Conservation (phyloP, 129 eudicot genomes). For the Chrysanthemum lavandulifolium region DNA sequence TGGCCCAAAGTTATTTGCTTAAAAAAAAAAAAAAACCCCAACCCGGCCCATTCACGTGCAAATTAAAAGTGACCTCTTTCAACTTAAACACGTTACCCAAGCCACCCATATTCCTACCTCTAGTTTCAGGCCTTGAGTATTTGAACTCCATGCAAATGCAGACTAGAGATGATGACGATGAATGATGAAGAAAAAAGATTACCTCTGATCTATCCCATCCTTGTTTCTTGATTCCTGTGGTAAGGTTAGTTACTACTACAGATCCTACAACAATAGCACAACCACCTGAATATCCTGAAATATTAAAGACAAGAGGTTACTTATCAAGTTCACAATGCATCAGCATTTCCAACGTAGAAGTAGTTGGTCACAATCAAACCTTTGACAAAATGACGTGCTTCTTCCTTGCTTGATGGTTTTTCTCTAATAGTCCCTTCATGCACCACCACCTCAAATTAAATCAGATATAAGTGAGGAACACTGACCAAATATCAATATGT, state of each 20-base stretch:
- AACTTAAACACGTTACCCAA: too few species aligned
- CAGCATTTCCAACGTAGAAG: conserved; percentile 1
- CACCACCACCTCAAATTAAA: conserved; percentile 91
- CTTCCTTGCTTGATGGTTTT: conserved; percentile 89
- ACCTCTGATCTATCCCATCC: conserved; percentile 95
- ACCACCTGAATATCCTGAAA: conserved; percentile 86
- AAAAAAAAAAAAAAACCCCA: too few species aligned
- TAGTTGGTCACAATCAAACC: conserved; percentile 44
- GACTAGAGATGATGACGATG: too few species aligned
- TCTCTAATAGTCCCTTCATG: conserved; percentile 84
- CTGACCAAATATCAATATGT: not conserved
- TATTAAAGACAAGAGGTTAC: not conserved
- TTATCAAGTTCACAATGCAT: not conserved
- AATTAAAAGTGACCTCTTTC: not conserved
- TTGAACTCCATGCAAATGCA: not conserved
- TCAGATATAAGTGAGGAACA: conserved; percentile 44
- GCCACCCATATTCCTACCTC: not conserved
- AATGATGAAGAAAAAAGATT: conserved; percentile 2
- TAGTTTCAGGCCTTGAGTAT: not conserved
- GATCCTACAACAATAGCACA: conserved; percentile 86
- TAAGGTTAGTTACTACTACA: conserved; percentile 69
- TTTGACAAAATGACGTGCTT: conserved; percentile 84
- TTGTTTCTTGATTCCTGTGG: conserved; percentile 63
- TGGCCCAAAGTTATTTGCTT: not conserved
- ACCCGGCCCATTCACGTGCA: not conserved